phyloP scores from a whole-genome alignment of 1,284 basidiomycete species.

The Austropuccinia psidii region DNA sequence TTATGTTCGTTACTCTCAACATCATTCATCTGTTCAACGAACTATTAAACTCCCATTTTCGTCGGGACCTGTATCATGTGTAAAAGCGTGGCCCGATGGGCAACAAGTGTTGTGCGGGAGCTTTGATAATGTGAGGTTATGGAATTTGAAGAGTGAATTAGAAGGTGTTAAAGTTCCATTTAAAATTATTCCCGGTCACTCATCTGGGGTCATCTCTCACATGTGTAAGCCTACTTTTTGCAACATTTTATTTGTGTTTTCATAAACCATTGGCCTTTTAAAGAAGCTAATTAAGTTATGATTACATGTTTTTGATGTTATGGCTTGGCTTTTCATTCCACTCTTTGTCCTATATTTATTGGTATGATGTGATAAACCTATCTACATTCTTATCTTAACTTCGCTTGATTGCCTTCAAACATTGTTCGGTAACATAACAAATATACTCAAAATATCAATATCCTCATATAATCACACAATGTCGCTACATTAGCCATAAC shows the following conservation, averaged over 20 bases:
- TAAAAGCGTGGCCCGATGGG: slow-evolving; percentile 81
- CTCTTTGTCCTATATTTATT: too few relatives aligned
- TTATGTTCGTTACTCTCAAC: slow-evolving; percentile 54
- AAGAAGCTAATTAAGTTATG: too few relatives aligned
- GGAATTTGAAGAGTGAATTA: slow-evolving; percentile 75
- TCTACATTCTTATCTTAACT: too few relatives aligned
- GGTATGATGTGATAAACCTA: too few relatives aligned
- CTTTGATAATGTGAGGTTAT: slow-evolving; percentile 84
- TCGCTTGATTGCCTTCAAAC: too few relatives aligned
- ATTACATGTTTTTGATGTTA: too few relatives aligned
- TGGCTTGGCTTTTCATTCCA: too few relatives aligned
- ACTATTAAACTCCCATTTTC: slow-evolving; percentile 70
- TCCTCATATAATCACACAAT: not conserved
- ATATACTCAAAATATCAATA: too few relatives aligned
- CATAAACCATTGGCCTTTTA: too few relatives aligned
- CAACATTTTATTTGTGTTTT: not conserved
- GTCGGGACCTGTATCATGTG: slow-evolving; percentile 82
- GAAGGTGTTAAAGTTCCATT: slow-evolving; percentile 65
- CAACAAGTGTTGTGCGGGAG: slow-evolving; percentile 70
- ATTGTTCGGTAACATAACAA: too few relatives aligned
- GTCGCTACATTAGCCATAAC: slow-evolving; percentile 87
- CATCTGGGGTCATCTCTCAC: slow-evolving; percentile 83
- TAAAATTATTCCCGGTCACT: slow-evolving; percentile 93
- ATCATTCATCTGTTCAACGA: slow-evolving; percentile 51
- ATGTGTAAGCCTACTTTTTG: slow-evolving; percentile 59